Evolutionary conservation across 257 asterid genomes (phyloP).

Genomic region (Forsythia viridissima): DNA sequence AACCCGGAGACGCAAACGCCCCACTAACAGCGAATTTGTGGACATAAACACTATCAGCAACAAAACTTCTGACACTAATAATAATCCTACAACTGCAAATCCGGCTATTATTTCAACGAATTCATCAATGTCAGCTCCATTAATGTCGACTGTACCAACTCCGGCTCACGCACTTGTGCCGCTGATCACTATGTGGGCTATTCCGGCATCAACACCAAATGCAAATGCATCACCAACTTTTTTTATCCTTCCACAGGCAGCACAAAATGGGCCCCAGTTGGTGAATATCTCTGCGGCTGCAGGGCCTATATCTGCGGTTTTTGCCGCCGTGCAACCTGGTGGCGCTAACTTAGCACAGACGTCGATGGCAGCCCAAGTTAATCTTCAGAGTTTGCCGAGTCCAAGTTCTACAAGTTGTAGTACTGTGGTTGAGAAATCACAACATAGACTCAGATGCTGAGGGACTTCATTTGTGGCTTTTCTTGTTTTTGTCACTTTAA

Average conservation of each 20-base stretch:
- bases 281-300: neutral
- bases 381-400: neutral
- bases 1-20: neutral
- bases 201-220: neutral
- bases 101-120: neutral
- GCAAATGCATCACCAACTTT: neutral
- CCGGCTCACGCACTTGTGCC: neutral
- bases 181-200: neutral
- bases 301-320: neutral
- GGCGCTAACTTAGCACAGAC: neutral
- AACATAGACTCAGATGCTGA: neutral
- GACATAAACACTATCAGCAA: neutral
- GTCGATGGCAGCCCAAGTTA: neutral
- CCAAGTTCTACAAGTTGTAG: neutral
- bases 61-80: neutral
- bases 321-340: neutral
- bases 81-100: neutral
- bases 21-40: conserved; percentile 8
- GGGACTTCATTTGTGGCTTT: neutral
- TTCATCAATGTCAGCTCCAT: neutral
- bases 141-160: neutral
- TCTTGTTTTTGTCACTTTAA: neutral
- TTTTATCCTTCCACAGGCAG: neutral
- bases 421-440: neutral
- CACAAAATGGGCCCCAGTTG: neutral